Evolutionary conservation across 345 rosid species (phyloP), one percentile per base, ranked within the genome.

Genomic region (Hibiscus trionum): DNA sequence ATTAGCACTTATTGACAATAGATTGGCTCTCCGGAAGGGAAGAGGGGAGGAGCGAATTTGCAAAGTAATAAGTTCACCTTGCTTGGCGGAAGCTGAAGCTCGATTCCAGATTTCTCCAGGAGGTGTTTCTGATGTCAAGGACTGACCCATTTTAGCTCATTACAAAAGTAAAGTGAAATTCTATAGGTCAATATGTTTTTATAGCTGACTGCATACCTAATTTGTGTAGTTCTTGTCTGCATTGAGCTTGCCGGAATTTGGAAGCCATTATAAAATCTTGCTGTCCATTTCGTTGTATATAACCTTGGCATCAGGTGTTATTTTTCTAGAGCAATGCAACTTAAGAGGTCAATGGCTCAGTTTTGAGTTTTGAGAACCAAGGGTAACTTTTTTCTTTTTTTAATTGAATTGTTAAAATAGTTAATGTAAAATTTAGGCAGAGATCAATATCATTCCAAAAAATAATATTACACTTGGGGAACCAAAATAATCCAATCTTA

Each of bases 11-110:
- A 19, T 15, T 66, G 70, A 29, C 24, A 90, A 44, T 68, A 94
- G 98, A 85, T 82, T 92, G 70, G 96, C 97, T 42, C 80, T 95
- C 16, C 83, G 97, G 74, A 95, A 92, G 80, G 99, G 97, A 71
- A 89, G 99, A 83, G 99, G 86, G 39, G 96, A 95, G 79, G 97
- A 95, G 78, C 89, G 97, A 44, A 92, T 95, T 62, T 95, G 99
- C 80, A 92, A 95, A 82, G 97, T 95, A 68, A 90, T 95, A 77
- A 92, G 99, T 79, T 95, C 99, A 11, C 97, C 97, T 65, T 95
- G 97, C 72, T 77, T 90, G 78, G 89, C 96, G 0, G 99, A 95
- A 80, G 97, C 97, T 0, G 97, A 95, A 77, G 99, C 97, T 46
- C 82, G 97, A 31, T 95, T 95, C 80, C 97, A 95, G 77, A 83